A percentile compares a stretch with the other conserved stretches of the same genome.
Conservation (phyloP, 176 grass and related monocot genomes). For the Pharus latifolius region DNA sequence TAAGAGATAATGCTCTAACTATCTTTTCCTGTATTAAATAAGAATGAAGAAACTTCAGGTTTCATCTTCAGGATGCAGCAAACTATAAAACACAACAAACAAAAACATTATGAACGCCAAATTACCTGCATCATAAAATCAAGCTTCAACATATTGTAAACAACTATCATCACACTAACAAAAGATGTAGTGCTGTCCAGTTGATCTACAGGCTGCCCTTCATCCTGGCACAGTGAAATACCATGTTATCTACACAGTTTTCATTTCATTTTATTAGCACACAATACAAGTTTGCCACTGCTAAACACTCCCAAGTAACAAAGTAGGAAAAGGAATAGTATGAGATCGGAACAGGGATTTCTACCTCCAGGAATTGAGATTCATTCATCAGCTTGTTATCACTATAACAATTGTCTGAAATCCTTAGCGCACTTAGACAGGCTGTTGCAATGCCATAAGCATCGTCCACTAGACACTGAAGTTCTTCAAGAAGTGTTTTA, state of each 20-base stretch:
- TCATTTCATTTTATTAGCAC: background rate
- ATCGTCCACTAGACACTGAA: constrained; percentile 24
- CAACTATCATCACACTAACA: constrained; percentile 9
- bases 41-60: background rate
- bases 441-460: constrained; percentile 14
- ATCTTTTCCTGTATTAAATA: constrained; percentile 28
- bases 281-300: background rate
- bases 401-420: background rate
- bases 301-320: background rate
- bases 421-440: background rate
- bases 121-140: constrained; percentile 52
- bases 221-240: constrained; percentile 23
- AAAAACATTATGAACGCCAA: background rate
- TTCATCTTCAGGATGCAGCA: background rate
- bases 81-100: background rate
- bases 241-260: background rate
- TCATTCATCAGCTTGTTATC: background rate
- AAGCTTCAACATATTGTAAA: constrained; percentile 43
- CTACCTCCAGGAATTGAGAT: constrained; percentile 1
- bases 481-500: constrained; percentile 33
- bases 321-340: background rate
- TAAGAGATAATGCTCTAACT: constrained; percentile 9
- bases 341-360: background rate
- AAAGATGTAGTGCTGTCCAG: constrained; percentile 16
- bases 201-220: constrained; percentile 9